Percentiles rank a stretch among this genome's conserved stretches.
phyloP scores from a whole-genome alignment of 768 basidiomycete genomes.

The Mycena floridula region DNA sequence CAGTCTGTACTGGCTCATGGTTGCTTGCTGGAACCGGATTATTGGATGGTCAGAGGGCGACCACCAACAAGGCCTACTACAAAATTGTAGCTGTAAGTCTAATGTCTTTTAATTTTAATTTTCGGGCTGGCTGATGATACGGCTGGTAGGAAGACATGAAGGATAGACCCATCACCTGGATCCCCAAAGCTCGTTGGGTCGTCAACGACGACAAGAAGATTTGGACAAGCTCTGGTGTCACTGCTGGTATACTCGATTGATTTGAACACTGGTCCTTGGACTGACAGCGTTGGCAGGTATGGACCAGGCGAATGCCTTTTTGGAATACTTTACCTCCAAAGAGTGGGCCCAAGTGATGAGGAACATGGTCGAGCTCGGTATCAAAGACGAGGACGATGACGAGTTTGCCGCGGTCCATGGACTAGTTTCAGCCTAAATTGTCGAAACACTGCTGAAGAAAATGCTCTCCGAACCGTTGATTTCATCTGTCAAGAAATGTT shows the following conservation, averaged over 20 bases:
- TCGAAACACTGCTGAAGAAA: too few species aligned
- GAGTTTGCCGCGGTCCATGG: slow-evolving; percentile 21
- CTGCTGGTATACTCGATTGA: too few species aligned
- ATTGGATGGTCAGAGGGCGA: slow-evolving; percentile 27
- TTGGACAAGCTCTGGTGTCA: slow-evolving; percentile 32
- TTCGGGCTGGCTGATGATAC: background rate
- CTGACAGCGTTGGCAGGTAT: too few species aligned
- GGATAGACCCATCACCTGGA: slow-evolving; percentile 22
- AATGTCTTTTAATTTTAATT: background rate
- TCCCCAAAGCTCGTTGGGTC: slow-evolving; percentile 31
- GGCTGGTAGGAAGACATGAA: slow-evolving; percentile 15
- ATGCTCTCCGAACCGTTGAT: too few species aligned
- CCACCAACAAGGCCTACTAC: slow-evolving; percentile 29
- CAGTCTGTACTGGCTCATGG: slow-evolving; percentile 28
- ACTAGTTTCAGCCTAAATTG: slow-evolving; percentile 7
- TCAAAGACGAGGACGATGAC: slow-evolving; percentile 17
- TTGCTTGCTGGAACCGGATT: slow-evolving; percentile 26
- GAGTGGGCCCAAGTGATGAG: slow-evolving; percentile 9
- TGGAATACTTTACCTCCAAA: slow-evolving; percentile 22
- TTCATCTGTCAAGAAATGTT: too few species aligned
- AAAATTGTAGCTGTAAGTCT: slow-evolving; percentile 17
- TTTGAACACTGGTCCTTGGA: too few species aligned
- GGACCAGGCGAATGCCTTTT: slow-evolving; percentile 28
- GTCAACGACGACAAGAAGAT: slow-evolving; percentile 28
- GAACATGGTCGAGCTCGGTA: slow-evolving; percentile 15